Conservation (phyloP, 768 basidiomycete genomes). For the Chalciporus chontae region DNA sequence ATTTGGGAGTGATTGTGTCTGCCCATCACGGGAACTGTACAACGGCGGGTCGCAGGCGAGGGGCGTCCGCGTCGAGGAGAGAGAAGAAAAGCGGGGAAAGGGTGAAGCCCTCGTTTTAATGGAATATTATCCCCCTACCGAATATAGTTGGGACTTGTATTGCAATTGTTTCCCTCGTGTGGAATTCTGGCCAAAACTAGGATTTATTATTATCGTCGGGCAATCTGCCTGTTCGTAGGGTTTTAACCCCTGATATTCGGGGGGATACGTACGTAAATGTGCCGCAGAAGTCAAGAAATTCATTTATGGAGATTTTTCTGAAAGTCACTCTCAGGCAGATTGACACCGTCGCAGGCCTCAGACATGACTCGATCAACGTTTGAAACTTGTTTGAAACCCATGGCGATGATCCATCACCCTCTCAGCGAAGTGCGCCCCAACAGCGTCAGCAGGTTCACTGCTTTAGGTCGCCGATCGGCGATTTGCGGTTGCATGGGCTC, state of each 20-base stretch:
- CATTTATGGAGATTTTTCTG: slow-evolving; percentile 30
- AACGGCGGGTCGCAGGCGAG: slow-evolving; percentile 17
- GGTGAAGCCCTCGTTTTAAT: slow-evolving; percentile 71
- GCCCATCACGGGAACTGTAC: slow-evolving; percentile 24
- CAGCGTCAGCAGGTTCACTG: neutral
- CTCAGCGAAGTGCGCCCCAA: slow-evolving; percentile 1
- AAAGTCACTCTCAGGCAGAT: slow-evolving; percentile 23
- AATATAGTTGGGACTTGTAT: slow-evolving; percentile 65
- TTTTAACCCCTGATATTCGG: slow-evolving; percentile 58
- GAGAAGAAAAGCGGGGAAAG: slow-evolving; percentile 61
- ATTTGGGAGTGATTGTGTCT: slow-evolving; percentile 35
- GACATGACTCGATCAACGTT: slow-evolving; percentile 13
- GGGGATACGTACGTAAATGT: slow-evolving; percentile 59
- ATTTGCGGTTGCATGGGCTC: slow-evolving; percentile 28
- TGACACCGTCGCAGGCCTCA: slow-evolving; percentile 15
- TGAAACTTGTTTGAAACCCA: slow-evolving; percentile 4
- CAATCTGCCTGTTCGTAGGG: slow-evolving; percentile 47
- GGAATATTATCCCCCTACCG: slow-evolving; percentile 64
- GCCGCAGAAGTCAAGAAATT: slow-evolving; percentile 31
- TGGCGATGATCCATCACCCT: too few species aligned
- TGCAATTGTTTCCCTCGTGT: slow-evolving; percentile 64
- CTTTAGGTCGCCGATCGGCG: slow-evolving; percentile 25
- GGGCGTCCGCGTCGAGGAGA: slow-evolving; percentile 37
- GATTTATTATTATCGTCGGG: slow-evolving; percentile 55
- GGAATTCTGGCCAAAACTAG: slow-evolving; percentile 54